Evolutionary conservation across 1,284 basidiomycete species (phyloP).

Genomic region (Melampsora americana): DNA sequence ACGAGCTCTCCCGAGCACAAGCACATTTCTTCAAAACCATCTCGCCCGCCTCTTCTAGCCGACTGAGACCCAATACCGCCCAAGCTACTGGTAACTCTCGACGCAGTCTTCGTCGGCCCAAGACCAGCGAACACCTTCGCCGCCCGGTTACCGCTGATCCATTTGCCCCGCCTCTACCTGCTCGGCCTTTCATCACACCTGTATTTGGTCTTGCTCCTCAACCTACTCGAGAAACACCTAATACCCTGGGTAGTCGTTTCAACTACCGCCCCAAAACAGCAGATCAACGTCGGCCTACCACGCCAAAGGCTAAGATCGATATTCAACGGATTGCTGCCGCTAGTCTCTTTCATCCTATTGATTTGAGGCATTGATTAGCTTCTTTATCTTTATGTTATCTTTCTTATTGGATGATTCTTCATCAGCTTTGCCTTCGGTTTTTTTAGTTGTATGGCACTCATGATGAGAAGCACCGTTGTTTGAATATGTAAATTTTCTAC

Average conservation of each 20-base stretch:
- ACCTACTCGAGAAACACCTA: conserved; percentile 37
- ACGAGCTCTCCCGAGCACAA: conserved; percentile 38
- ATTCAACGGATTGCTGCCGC: conserved; percentile 40
- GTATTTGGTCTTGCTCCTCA: conserved; percentile 41
- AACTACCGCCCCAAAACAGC: conserved; percentile 38
- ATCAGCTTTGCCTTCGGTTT: no score
- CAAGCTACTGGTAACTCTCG: conserved; percentile 8
- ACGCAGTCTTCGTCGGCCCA: conserved; percentile 21
- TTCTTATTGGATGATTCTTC: neutral
- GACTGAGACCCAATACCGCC: conserved; percentile 30
- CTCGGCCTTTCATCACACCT: conserved; percentile 30
- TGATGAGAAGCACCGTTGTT: neutral
- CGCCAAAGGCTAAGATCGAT: conserved; percentile 36
- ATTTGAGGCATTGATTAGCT: conserved; percentile 7
- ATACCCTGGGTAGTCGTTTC: conserved; percentile 27
- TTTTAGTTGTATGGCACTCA: neutral
- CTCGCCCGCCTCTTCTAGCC: conserved; percentile 35
- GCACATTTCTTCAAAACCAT: conserved; percentile 43
- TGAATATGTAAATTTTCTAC: neutral
- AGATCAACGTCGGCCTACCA: conserved; percentile 38
- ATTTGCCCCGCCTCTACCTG: neutral
- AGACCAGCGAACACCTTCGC: conserved; percentile 39
- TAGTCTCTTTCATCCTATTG: conserved; percentile 31
- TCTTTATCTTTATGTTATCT: neutral
- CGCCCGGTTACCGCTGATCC: conserved; percentile 41